Evolutionary conservation across 73 alveolate genomes (phyloP), one percentile per base, ranked within the genome.

Genomic region (Stentor coeruleus): DNA sequence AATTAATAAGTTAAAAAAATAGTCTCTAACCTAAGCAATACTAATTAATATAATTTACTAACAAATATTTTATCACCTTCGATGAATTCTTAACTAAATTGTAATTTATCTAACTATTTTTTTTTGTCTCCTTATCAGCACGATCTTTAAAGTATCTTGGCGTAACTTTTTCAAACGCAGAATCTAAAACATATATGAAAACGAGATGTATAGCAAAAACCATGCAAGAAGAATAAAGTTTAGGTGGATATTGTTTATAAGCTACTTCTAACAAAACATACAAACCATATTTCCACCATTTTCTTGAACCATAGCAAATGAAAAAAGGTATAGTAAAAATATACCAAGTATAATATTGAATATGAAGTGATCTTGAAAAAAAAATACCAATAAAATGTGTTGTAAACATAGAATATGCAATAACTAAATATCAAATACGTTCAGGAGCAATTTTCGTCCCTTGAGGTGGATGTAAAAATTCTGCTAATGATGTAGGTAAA

Each of bases 281-380:
- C 26, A 20, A 0, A 20, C 26, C 39, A 1, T 28, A 20, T 66
- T 66, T 66, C 79, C n/a, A 20, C n/a, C 37, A 31, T 1, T 2
- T 66, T 77, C 76, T 30, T 41, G 35, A 31, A 39, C 38, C 38
- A 41, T 42, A 40, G 49, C 59, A 59, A 55, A 73, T 11, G 26
- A 86, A 11, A 41, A 82, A 59, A 30, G 95, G 93, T 39, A 83
- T 72, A 33, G 91, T 1, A 60, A 82, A 88, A 35, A 31, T 81
- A 39, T 87, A 90, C 93, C 93, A 89, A 0, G 88, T 20, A 84
- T 90, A 90, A 59, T 85, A 90, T 59, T 90, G 84, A 49, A 59
- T 81, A 81, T 90, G 96, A 11, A 88, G 82, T 3, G 93, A 83
- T 31, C 96, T 87, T 4, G 96, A 82, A 59, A 60, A 90, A 14